phyloP scores from a whole-genome alignment of 768 basidiomycete genomes.

The Russula vinacea region DNA sequence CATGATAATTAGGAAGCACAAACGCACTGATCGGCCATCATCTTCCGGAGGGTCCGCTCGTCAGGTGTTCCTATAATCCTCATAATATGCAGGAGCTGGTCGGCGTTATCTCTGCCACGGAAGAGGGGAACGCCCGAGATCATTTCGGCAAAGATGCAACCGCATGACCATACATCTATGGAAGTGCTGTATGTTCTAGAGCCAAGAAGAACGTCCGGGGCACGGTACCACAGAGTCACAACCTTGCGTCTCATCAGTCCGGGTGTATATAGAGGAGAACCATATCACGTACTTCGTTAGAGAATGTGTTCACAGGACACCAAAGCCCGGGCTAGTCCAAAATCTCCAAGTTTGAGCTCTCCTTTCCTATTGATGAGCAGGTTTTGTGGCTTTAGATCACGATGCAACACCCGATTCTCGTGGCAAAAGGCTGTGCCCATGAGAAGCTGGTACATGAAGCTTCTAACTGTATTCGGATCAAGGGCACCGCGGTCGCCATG shows the following conservation, averaged over 20 bases:
- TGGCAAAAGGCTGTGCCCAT: conserved; percentile 98
- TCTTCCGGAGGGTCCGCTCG: conserved; percentile 82
- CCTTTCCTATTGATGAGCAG: conserved; percentile 95
- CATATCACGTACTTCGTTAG: conserved; percentile 70
- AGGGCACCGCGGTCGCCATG: conserved; percentile 95
- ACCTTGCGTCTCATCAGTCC: conserved; percentile 52
- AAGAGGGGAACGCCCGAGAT: conserved; percentile 96
- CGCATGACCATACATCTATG: conserved; percentile 98
- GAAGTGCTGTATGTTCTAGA: conserved; percentile 97
- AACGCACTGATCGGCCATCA: conserved; percentile 77
- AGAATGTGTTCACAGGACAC: conserved; percentile 98
- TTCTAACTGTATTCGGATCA: conserved; percentile 81
- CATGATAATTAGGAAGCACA: background rate
- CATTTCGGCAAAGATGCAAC: conserved; percentile 99
- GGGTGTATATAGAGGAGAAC: conserved; percentile 2
- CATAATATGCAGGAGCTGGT: conserved; percentile 98
- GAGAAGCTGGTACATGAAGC: conserved; percentile 97
- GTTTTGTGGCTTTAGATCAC: conserved; percentile 98
- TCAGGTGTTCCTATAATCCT: conserved; percentile 94
- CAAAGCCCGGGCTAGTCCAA: conserved; percentile 97
- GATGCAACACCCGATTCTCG: conserved; percentile 95
- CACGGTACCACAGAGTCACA: conserved; percentile 98
- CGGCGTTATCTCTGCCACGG: conserved; percentile 94
- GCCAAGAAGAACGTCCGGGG: conserved; percentile 95
- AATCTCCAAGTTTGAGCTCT: conserved; percentile 96